Evolutionary conservation across 768 basidiomycete species (phyloP).

Genomic region (Boletus vermiculosoides): DNA sequence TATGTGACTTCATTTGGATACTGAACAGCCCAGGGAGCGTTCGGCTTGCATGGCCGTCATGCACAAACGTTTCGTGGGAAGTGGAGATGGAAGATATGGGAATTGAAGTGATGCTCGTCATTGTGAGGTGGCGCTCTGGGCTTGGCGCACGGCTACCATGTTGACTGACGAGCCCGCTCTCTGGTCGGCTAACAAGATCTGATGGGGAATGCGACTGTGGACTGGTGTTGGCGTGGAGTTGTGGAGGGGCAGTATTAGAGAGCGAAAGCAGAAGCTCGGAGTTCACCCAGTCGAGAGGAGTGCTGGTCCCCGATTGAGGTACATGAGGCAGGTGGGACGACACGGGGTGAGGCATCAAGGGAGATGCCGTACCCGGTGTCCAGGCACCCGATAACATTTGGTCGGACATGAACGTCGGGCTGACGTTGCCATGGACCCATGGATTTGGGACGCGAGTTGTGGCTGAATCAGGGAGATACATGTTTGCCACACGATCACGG

Average conservation of each 20-base stretch:
- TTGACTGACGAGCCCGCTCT: slow-evolving; percentile 33
- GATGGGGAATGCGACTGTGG: slow-evolving; percentile 22
- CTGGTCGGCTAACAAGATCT: slow-evolving; percentile 26
- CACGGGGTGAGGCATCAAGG: slow-evolving; percentile 35
- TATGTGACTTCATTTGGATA: slow-evolving; percentile 63
- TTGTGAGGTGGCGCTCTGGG: slow-evolving; percentile 46
- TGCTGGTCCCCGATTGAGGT: slow-evolving; percentile 43
- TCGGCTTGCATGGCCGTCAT: slow-evolving; percentile 50
- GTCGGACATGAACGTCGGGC: slow-evolving; percentile 32
- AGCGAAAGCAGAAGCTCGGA: slow-evolving; percentile 77
- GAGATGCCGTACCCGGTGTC: slow-evolving; percentile 37
- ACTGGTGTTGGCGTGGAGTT: slow-evolving; percentile 14
- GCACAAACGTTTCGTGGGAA: slow-evolving; percentile 50
- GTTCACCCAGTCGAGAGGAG: slow-evolving; percentile 76
- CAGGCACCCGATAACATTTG: slow-evolving; percentile 21
- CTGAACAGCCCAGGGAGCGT: slow-evolving; percentile 52
- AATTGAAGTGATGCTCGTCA: slow-evolving; percentile 2
- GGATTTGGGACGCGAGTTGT: slow-evolving; percentile 65
- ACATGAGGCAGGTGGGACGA: slow-evolving; percentile 37
- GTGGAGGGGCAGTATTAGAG: slow-evolving; percentile 37
- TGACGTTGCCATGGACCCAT: slow-evolving; percentile 47
- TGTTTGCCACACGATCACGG: slow-evolving; percentile 82
- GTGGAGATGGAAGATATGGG: slow-evolving; percentile 13
- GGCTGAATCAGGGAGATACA: slow-evolving; percentile 64
- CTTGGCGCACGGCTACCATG: slow-evolving; percentile 51